Percentiles rank a stretch among this genome's conserved stretches.
These are phyloP conservation scores for Xylaria digitata DNA, from an alignment of 2,329 filamentous ascomycete genomes.

Conservation along the genomic window DNA sequence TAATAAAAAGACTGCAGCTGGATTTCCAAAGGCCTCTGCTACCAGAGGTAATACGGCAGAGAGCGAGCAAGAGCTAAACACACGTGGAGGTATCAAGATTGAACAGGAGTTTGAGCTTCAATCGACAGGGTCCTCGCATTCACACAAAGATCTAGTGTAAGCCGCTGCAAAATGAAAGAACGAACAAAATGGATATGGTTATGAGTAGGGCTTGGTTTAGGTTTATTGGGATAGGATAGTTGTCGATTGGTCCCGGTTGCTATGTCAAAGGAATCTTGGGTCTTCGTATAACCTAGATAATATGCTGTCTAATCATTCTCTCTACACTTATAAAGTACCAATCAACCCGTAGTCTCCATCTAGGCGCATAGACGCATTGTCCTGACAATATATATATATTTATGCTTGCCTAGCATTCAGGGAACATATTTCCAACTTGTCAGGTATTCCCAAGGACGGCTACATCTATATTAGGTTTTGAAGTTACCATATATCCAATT, in stretches of 20 bases:
- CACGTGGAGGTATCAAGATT: constrained; percentile 14
- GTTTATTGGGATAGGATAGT: background rate
- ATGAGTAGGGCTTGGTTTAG: constrained; percentile 8
- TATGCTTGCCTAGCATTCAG: background rate
- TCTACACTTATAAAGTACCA: background rate
- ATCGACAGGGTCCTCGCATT: constrained; percentile 10
- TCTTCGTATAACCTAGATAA: constrained; percentile 3
- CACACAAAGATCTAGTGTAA: constrained; percentile 6
- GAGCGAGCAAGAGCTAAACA: constrained; percentile 14
- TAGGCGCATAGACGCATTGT: background rate
- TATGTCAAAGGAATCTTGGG: constrained; percentile 9
- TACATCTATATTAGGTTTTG: background rate
- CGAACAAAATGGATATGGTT: constrained; percentile 7
- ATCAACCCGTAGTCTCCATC: background rate
- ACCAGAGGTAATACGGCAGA: background rate
- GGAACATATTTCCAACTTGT: background rate
- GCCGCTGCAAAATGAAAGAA: background rate
- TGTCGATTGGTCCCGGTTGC: background rate
- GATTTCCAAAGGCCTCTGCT: constrained; percentile 4
- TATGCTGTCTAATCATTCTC: background rate
- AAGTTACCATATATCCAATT: background rate
- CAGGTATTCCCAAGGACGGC: no score
- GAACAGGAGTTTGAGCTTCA: constrained; percentile 29
- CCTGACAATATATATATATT: background rate
- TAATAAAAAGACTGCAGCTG: background rate